A percentile compares a stretch with the other conserved stretches of the same genome.
Conservation (phyloP, 805 yeast genomes). For the Nakazawaea anatomiae region DNA sequence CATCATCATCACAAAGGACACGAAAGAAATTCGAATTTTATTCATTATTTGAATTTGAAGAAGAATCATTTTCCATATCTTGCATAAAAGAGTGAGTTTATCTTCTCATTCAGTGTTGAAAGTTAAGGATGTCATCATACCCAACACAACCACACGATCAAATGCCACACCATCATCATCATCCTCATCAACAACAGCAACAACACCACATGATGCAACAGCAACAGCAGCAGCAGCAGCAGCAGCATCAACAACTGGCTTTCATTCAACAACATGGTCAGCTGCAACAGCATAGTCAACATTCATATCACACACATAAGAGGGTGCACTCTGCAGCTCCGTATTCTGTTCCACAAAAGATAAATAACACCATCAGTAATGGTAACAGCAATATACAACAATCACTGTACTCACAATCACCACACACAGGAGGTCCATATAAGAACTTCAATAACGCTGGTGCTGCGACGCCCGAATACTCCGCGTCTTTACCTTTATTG, state of each 20-base stretch:
- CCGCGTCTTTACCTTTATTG: conserved; percentile 37
- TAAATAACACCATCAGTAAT: neutral
- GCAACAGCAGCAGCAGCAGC: conserved; percentile 1
- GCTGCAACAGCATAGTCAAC: neutral
- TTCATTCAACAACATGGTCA: neutral
- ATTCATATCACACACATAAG: conserved; percentile 1
- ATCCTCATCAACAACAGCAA: conserved; percentile 1
- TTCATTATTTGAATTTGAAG: no score
- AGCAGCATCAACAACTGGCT: neutral
- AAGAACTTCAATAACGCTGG: neutral
- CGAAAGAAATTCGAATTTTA: no score
- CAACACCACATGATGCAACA: neutral
- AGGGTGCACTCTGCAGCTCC: conserved; percentile 8
- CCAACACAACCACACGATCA: conserved; percentile 7
- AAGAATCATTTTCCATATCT: no score
- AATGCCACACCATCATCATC: conserved; percentile 10
- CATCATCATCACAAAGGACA: no score
- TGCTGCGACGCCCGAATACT: conserved; percentile 9
- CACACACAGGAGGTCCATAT: conserved; percentile 7
- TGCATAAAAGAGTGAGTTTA: no score
- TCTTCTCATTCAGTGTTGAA: no score
- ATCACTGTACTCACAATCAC: neutral
- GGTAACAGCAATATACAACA: neutral
- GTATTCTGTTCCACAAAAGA: conserved; percentile 6
- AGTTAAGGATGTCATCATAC: neutral